Conservation (phyloP, 768 basidiomycete genomes). For the Hygrocybe coccinea region DNA sequence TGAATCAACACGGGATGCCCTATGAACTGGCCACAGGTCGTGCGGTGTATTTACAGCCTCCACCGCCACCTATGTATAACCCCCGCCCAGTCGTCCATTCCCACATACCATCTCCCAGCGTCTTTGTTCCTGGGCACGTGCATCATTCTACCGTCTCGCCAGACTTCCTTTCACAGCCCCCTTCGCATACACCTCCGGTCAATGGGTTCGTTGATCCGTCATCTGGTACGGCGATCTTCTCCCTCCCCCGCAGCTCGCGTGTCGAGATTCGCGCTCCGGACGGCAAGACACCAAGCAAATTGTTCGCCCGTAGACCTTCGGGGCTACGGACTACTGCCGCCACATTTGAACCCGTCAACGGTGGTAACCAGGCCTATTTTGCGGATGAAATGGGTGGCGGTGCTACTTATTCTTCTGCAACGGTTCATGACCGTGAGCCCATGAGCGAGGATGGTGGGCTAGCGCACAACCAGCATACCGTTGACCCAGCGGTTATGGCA, state of each 20-base stretch:
- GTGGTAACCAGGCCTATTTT: conserved; percentile 18
- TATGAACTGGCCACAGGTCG: conserved; percentile 81
- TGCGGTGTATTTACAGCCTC: conserved; percentile 63
- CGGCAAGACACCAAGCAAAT: conserved; percentile 22
- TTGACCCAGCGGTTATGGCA: conserved; percentile 41
- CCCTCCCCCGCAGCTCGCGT: conserved; percentile 65
- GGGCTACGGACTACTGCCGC: conserved; percentile 49
- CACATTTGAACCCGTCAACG: conserved; percentile 44
- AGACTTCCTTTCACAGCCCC: conserved; percentile 51
- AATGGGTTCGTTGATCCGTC: conserved; percentile 62
- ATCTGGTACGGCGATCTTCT: conserved; percentile 67
- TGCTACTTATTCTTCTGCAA: conserved; percentile 20
- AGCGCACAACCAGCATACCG: conserved; percentile 21
- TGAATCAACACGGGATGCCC: conserved; percentile 73
- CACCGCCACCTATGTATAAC: conserved; percentile 54
- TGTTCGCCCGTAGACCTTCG: conserved; percentile 31
- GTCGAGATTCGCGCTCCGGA: conserved; percentile 66
- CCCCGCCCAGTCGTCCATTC: conserved; percentile 61
- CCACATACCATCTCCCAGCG: conserved; percentile 44
- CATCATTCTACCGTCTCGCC: conserved; percentile 58
- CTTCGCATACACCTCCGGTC: conserved; percentile 56
- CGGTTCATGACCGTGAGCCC: conserved; percentile 23
- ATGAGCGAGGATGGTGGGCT: conserved; percentile 14
- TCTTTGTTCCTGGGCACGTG: conserved; percentile 57
- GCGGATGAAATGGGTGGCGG: not conserved